phyloP scores from a whole-genome alignment of 1,139 yeast genomes.

The Scheffersomyces lignicola region DNA sequence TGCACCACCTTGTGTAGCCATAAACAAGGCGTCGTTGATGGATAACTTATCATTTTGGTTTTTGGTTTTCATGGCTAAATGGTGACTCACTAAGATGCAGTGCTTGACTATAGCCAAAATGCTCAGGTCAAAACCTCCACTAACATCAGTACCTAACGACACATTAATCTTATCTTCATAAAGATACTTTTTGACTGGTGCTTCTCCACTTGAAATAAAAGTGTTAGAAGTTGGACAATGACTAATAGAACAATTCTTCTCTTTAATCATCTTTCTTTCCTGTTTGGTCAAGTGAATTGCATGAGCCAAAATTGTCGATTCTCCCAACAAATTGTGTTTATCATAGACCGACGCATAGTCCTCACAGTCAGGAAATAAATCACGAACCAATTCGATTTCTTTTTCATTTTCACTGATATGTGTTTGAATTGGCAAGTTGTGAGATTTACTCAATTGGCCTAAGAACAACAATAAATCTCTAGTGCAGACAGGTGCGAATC shows the following conservation, averaged over 20 bases:
- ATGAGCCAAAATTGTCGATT: conserved; percentile 82
- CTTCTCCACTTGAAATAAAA: conserved; percentile 87
- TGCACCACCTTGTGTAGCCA: conserved; percentile 94
- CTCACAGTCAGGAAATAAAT: conserved; percentile 68
- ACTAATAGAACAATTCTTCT: conserved; percentile 67
- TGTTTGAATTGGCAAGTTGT: conserved; percentile 75
- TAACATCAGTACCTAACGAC: conserved; percentile 86
- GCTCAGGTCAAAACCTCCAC: conserved; percentile 88
- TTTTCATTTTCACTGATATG: conserved; percentile 79
- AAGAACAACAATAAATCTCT: conserved; percentile 59
- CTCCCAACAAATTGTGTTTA: conserved; percentile 55
- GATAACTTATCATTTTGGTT: conserved; percentile 45
- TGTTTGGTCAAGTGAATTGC: conserved; percentile 71
- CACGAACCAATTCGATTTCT: conserved; percentile 76
- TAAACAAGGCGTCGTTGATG: conserved; percentile 68
- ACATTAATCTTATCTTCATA: conserved; percentile 70
- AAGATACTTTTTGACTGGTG: conserved; percentile 68
- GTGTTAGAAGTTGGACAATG: conserved; percentile 96
- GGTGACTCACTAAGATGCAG: conserved; percentile 82
- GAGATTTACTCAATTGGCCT: conserved; percentile 54
- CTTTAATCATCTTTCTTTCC: conserved; percentile 60
- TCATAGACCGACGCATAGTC: conserved; percentile 80
- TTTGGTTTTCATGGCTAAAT: conserved; percentile 61
- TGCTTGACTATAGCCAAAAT: conserved; percentile 75
- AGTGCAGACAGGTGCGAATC: conserved; percentile 92